Evolutionary conservation across 1,139 yeast species (phyloP).

Genomic region (Kodamaea ohmeri): DNA sequence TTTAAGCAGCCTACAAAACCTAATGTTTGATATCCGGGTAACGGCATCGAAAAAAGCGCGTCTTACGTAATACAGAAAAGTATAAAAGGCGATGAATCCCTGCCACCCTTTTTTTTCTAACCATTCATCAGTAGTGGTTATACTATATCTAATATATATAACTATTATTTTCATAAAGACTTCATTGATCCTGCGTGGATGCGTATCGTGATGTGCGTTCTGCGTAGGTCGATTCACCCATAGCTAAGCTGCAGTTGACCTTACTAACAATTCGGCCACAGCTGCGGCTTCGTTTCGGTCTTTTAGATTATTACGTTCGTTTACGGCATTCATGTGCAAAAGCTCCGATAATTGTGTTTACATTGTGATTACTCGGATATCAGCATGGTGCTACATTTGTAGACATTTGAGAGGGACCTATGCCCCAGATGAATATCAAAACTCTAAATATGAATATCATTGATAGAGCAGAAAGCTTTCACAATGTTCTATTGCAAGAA

Average conservation of each 20-base stretch:
- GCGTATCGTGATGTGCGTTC: conserved; percentile 18
- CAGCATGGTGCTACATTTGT: conserved; percentile 30
- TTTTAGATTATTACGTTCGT: conserved; percentile 27
- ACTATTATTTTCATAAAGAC: conserved; percentile 21
- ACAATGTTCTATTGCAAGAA: too few relatives aligned
- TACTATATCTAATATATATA: conserved; percentile 23
- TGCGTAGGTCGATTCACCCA: conserved; percentile 17
- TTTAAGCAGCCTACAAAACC: conserved; percentile 4
- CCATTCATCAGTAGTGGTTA: conserved; percentile 23
- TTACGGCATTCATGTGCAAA: conserved; percentile 23
- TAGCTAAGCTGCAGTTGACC: conserved; percentile 23
- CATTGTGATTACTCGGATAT: conserved; percentile 21
- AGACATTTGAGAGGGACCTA: too few relatives aligned
- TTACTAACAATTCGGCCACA: conserved; percentile 22
- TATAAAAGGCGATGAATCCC: conserved; percentile 16
- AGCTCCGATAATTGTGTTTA: conserved; percentile 17
- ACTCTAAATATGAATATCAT: too few relatives aligned
- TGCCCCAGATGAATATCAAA: too few relatives aligned
- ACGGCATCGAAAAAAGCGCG: too few relatives aligned
- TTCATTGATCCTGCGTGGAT: conserved; percentile 15
- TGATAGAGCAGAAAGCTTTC: too few relatives aligned
- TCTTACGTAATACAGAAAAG: too few relatives aligned
- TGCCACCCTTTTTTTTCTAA: conserved; percentile 15
- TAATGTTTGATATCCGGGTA: conserved; percentile 15
- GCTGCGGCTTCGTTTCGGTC: conserved; percentile 28